Percentiles rank a stretch among this genome's conserved stretches.
Conservation (phyloP, 2,329 filamentous ascomycete species). For the Colletotrichum camelliae region DNA sequence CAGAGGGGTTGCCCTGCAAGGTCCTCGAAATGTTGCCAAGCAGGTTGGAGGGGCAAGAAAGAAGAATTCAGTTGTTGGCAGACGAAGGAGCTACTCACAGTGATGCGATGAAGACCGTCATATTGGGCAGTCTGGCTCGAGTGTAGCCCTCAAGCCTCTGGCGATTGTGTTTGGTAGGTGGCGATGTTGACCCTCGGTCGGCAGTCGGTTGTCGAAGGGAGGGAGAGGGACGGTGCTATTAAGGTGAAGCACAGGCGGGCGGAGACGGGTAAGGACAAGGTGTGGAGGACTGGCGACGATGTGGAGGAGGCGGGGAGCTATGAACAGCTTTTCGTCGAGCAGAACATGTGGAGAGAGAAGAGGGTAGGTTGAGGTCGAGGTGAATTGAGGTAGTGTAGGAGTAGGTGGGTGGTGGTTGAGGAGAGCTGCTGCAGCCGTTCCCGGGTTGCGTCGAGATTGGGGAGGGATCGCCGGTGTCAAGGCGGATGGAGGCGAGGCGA, state of each 20-base stretch:
- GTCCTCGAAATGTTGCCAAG: neutral
- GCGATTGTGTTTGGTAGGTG: neutral
- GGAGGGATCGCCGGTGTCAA: conserved; percentile 7
- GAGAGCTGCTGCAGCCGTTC: neutral
- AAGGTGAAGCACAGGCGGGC: neutral
- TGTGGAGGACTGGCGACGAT: neutral
- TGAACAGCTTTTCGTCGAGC: neutral
- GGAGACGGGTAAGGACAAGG: neutral
- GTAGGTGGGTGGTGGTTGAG: neutral
- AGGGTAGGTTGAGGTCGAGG: neutral
- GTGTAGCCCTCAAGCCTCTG: neutral
- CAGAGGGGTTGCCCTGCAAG: neutral
- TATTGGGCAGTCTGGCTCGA: conserved; percentile 34
- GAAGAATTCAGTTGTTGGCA: neutral
- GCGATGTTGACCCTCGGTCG: neutral
- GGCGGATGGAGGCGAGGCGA: neutral
- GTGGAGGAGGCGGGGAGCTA: neutral
- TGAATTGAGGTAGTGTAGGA: neutral
- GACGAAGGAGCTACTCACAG: conserved; percentile 39
- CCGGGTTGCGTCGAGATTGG: neutral
- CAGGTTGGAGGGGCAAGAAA: neutral
- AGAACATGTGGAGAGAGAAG: conserved; percentile 1
- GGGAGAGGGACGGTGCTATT: neutral
- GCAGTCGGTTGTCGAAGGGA: neutral
- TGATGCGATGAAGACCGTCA: conserved; percentile 59